Base-by-base conservation (phyloP, 306 rosid genomes). In the Vigna mungo region DNA sequence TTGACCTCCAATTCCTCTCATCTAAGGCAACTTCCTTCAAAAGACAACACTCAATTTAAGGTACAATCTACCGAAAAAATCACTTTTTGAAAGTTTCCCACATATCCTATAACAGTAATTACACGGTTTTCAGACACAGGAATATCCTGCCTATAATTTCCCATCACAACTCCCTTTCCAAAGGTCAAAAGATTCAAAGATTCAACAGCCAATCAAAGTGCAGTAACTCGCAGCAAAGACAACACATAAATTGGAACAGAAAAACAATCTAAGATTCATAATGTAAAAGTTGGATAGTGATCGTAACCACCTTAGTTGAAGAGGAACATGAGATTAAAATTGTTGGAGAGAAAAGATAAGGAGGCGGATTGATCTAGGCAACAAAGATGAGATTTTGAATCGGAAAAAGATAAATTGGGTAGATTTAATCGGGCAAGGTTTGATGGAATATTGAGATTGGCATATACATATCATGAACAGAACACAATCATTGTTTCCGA, bases 401-500 rank as follows among this genome's bases (percentile, higher is more conserved):
- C 21, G 4, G 10, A 51, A 44, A 15, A 5, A 48, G 18, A 48
- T 21, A 51, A 44, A 51, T 7, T 51, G 17, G 21, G 55, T 16
- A 51, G 9, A 39, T 39, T 7, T 39, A 39, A 8, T 39, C 2
- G 0, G 12, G 0, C 1, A 44, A 44, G 49, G 49, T 12, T 11
- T 3, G 15, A 44, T 44, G 15, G 49, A 44, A 12, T 2, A 44
- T 44, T 25, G 65, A 20, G 18, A 59, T 59, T 25, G 39, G 18
- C 2, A 34, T 9, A 36, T 17, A 37, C 30, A 13, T 18, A 18
- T 4, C 25, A 17, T 53, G 1, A 9, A 7, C 30, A 37, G 5
- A 61, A 15, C 30, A 39, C 54, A 66, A 66, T 66, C 72, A 66
- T 66, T 66, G 54, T n/a, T 17, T 64, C n/a, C 0, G 5, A n/a